phyloP scores from a whole-genome alignment of 176 grass and related monocot species.

The Alopecurus myosuroides region DNA sequence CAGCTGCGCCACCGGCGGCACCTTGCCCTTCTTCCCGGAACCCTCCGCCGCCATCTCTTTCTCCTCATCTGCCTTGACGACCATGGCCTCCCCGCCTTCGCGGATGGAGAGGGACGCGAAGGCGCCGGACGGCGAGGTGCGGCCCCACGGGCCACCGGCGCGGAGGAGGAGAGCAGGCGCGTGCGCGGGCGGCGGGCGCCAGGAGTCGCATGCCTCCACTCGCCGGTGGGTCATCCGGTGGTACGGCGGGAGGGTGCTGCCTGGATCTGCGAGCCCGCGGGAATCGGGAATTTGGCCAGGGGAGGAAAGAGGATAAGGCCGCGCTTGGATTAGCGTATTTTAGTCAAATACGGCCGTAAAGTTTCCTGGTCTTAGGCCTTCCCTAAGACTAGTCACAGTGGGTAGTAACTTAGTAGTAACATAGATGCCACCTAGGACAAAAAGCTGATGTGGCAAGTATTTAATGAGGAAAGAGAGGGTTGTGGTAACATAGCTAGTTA shows the following conservation, averaged over 20 bases:
- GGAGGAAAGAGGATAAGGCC: conserved; percentile 3
- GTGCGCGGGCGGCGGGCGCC: conserved; percentile 21
- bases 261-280: conserved; percentile 22
- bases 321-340: too few relatives aligned
- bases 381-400: too few relatives aligned
- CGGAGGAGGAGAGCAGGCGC: conserved; percentile 2
- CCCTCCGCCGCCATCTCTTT: not conserved
- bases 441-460: too few relatives aligned
- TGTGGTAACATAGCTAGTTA: too few relatives aligned
- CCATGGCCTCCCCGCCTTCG: not conserved
- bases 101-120: conserved; percentile 49
- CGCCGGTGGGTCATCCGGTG: conserved; percentile 14
- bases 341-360: too few relatives aligned
- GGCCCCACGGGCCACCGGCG: not conserved
- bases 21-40: not conserved
- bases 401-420: too few relatives aligned
- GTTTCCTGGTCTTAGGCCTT: too few relatives aligned
- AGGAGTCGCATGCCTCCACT: conserved; percentile 37
- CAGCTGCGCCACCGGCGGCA: conserved; percentile 56
- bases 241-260: not conserved
- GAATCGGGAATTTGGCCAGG: not conserved
- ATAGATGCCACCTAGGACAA: too few relatives aligned
- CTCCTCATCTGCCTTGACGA: not conserved
- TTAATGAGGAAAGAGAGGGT: too few relatives aligned
- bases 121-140: not conserved